Evolutionary conservation across 352 stramenopile genomes (phyloP).

Genomic region (Blastocystis sp.): DNA sequence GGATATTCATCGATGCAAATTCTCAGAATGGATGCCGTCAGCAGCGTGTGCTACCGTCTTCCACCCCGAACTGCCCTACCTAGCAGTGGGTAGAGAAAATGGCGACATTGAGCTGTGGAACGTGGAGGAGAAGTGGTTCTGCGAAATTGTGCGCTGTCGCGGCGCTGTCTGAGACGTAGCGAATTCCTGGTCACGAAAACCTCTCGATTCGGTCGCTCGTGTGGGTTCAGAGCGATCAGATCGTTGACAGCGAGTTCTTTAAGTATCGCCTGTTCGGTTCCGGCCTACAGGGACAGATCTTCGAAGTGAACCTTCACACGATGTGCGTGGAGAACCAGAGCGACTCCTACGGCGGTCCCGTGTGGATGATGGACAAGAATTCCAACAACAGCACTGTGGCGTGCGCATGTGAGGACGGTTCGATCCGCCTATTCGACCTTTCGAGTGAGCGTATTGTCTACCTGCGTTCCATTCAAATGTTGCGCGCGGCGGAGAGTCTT

Average conservation of each 20-base stretch:
- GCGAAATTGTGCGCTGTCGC: slow-evolving; percentile 27
- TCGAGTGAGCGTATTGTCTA: slow-evolving; percentile 27
- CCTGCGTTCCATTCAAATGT: slow-evolving; percentile 63
- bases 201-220: slow-evolving; percentile 63
- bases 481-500: background rate
- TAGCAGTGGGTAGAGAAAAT: slow-evolving; percentile 48
- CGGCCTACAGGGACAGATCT: slow-evolving; percentile 60
- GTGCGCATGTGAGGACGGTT: slow-evolving; percentile 62
- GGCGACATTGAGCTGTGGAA: slow-evolving; percentile 68
- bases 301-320: slow-evolving; percentile 45
- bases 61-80: slow-evolving; percentile 14
- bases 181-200: slow-evolving; percentile 55
- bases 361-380: slow-evolving; percentile 43
- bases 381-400: slow-evolving; percentile 28
- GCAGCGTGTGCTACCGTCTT: slow-evolving; percentile 23
- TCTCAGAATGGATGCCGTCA: slow-evolving; percentile 53
- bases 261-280: slow-evolving; percentile 58
- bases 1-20: slow-evolving; percentile 49
- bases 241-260: slow-evolving; percentile 37
- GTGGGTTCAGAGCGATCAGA: background rate
- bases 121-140: slow-evolving; percentile 65
- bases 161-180: background rate
- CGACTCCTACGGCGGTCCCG: slow-evolving; percentile 56
- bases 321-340: slow-evolving; percentile 39
- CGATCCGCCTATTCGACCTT: slow-evolving; percentile 60